Evolutionary conservation across 1,139 yeast species (phyloP).

Genomic region (Candida neerlandica): DNA sequence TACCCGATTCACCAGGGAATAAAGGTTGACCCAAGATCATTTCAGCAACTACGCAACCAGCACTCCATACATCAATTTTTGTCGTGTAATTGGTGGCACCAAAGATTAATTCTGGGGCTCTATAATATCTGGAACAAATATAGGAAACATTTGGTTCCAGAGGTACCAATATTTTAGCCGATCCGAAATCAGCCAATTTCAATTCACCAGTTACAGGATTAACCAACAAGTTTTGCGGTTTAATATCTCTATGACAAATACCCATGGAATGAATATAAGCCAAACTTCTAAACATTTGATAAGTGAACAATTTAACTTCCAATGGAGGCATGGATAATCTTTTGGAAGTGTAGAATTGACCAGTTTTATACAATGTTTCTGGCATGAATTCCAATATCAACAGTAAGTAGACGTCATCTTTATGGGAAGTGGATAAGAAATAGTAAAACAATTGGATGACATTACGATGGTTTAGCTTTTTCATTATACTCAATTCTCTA

Average conservation of each 20-base stretch:
- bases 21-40: slow-evolving; percentile 91
- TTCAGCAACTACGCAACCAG: slow-evolving; percentile 98
- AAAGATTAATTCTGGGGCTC: slow-evolving; percentile 92
- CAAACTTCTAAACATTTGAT: slow-evolving; percentile 87
- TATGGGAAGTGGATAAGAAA: slow-evolving; percentile 80
- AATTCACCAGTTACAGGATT: slow-evolving; percentile 83
- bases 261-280: slow-evolving; percentile 90
- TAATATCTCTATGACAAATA: slow-evolving; percentile 96
- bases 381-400: slow-evolving; percentile 91
- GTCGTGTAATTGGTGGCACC: slow-evolving; percentile 95
- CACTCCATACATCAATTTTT: slow-evolving; percentile 96
- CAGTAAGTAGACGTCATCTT: slow-evolving; percentile 82
- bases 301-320: slow-evolving; percentile 88
- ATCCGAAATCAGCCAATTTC: slow-evolving; percentile 96
- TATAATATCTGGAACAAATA: slow-evolving; percentile 92
- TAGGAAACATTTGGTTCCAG: slow-evolving; percentile 93
- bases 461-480: slow-evolving; percentile 80
- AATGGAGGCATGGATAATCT: slow-evolving; percentile 83
- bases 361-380: slow-evolving; percentile 89
- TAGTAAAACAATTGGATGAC: slow-evolving; percentile 87
- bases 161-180: slow-evolving; percentile 91
- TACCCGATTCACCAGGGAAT: slow-evolving; percentile 97
- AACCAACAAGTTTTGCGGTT: slow-evolving; percentile 90
- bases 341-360: slow-evolving; percentile 77
- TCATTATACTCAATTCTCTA: slow-evolving; percentile 96